Percentiles rank a stretch among this genome's conserved stretches.
phyloP scores from a whole-genome alignment of 1,139 yeast genomes.

The Suhomyces anneliseae region DNA sequence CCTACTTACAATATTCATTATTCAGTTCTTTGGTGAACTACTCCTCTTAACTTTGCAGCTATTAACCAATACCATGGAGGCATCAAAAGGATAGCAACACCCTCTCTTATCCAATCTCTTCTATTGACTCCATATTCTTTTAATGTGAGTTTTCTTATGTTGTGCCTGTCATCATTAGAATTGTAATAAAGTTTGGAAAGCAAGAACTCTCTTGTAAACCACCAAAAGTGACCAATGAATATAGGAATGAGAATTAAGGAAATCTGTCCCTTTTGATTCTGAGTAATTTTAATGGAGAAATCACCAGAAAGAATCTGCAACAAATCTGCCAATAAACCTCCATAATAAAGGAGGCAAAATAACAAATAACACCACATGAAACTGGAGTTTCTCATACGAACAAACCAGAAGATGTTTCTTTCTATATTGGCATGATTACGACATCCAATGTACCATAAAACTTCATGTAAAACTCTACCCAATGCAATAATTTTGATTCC shows the following conservation, averaged over 20 bases:
- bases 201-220: conserved; percentile 32
- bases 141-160: conserved; percentile 15
- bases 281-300: background rate
- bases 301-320: conserved; percentile 2
- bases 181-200: conserved; percentile 24
- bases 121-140: conserved; percentile 14
- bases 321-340: conserved; percentile 2
- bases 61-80: conserved; percentile 46
- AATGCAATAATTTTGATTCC: conserved; percentile 14
- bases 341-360: conserved; percentile 15
- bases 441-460: conserved; percentile 33
- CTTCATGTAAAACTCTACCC: conserved; percentile 28
- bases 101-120: conserved; percentile 15
- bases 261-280: conserved; percentile 10
- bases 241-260: conserved; percentile 17
- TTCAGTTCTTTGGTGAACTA: background rate
- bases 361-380: conserved; percentile 28
- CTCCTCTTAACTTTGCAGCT: conserved; percentile 2
- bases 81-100: conserved; percentile 17
- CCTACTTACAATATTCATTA: too few species aligned
- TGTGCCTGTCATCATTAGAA: conserved; percentile 15
- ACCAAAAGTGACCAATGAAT: conserved; percentile 40
- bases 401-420: conserved; percentile 28
- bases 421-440: conserved; percentile 26
- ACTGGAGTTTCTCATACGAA: conserved; percentile 25